phyloP scores from a whole-genome alignment of 1,139 yeast species.

The Suhomyces bribrorum region DNA sequence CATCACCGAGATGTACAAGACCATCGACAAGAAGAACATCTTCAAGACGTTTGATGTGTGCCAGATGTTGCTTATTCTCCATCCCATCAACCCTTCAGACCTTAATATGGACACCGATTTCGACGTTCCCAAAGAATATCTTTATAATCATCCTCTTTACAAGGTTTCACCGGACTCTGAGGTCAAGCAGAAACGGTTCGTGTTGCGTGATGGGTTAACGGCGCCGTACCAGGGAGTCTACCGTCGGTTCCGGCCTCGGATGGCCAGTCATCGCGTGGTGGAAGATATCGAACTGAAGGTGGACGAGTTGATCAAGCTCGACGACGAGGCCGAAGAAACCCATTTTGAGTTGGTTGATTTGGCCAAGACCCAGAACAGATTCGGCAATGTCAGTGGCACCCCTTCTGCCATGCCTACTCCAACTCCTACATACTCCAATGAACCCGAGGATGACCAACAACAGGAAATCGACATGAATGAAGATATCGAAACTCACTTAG shows the following conservation, averaged over 20 bases:
- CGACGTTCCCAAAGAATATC: slow-evolving; percentile 41
- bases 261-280: slow-evolving; percentile 52
- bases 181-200: slow-evolving; percentile 43
- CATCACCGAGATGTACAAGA: slow-evolving; percentile 81
- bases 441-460: slow-evolving; percentile 18
- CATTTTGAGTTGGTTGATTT: slow-evolving; percentile 76
- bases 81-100: slow-evolving; percentile 51
- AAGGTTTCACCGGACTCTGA: slow-evolving; percentile 44
- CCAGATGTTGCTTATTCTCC: slow-evolving; percentile 80
- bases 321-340: slow-evolving; percentile 81
- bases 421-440: slow-evolving; percentile 20
- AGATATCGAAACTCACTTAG: slow-evolving; percentile 26
- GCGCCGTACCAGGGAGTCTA: slow-evolving; percentile 62
- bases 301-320: slow-evolving; percentile 71
- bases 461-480: slow-evolving; percentile 24
- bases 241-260: slow-evolving; percentile 52
- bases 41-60: slow-evolving; percentile 85
- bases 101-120: slow-evolving; percentile 43
- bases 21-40: slow-evolving; percentile 85
- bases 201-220: slow-evolving; percentile 77
- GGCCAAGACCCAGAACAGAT: slow-evolving; percentile 18
- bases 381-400: slow-evolving; percentile 22
- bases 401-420: slow-evolving; percentile 28
- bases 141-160: slow-evolving; percentile 49
- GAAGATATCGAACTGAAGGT: slow-evolving; percentile 76